These are phyloP conservation scores for Trebouxia sp. DNA, from an alignment of 139 green algal genomes.

Conservation along the genomic window DNA sequence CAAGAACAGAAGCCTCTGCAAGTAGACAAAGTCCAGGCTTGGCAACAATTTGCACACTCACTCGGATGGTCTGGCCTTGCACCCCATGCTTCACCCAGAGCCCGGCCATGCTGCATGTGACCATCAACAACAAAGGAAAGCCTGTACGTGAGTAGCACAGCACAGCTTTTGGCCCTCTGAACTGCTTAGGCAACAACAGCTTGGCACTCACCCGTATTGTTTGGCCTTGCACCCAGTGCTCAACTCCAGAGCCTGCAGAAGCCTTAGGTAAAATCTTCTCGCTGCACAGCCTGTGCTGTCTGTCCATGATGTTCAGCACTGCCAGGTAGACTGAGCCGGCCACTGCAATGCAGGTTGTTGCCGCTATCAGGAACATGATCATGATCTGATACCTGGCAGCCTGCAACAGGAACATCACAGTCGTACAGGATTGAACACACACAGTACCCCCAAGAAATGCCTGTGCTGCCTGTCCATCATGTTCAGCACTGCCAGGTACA, in stretches of 20 bases:
- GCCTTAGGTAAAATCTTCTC: slow-evolving; percentile 24
- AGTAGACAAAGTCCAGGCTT: neutral
- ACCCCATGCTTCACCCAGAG: slow-evolving; percentile 30
- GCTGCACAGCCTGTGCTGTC: slow-evolving; percentile 28
- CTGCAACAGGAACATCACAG: neutral
- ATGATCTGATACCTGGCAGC: slow-evolving; percentile 35
- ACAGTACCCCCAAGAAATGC: neutral
- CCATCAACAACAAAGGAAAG: too few species aligned
- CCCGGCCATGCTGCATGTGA: too few species aligned
- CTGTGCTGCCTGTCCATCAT: slow-evolving; percentile 23
- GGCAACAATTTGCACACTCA: neutral
- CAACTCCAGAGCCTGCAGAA: slow-evolving; percentile 11
- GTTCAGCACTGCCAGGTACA: slow-evolving; percentile 25
- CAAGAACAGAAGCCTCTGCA: neutral
- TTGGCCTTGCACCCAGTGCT: slow-evolving; percentile 29
- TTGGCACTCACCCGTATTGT: neutral
- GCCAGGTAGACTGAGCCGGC: slow-evolving; percentile 23
- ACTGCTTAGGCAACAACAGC: too few species aligned
- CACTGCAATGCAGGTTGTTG: slow-evolving; percentile 11
- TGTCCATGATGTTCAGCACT: slow-evolving; percentile 27
- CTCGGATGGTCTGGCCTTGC: slow-evolving; percentile 6
- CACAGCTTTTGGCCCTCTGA: too few species aligned
- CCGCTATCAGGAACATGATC: slow-evolving; percentile 74
- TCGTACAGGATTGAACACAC: neutral
- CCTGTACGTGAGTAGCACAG: too few species aligned